A percentile compares a stretch with the other conserved stretches of the same genome.
phyloP scores from a whole-genome alignment of 305 asterid genomes.

The Stenogyne calaminthoides region DNA sequence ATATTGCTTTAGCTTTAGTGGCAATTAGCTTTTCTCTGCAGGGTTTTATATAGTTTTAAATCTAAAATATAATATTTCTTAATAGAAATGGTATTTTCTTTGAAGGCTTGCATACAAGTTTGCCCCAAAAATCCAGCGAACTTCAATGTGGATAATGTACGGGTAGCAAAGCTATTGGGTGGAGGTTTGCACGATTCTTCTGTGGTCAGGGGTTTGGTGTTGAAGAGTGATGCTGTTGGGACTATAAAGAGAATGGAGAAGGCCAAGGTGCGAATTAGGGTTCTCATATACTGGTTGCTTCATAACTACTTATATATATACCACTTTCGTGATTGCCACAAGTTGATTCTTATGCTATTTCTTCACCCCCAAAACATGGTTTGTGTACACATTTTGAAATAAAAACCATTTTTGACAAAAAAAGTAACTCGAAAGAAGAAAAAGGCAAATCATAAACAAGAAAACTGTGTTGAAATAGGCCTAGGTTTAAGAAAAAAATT shows the following conservation, averaged over 20 bases:
- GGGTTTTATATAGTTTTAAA: constrained; percentile 35
- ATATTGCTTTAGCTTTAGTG: constrained; percentile 5
- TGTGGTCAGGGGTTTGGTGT: constrained; percentile 80
- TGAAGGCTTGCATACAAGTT: constrained; percentile 93
- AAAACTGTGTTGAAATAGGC: too few species aligned
- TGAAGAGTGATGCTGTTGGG: constrained; percentile 86
- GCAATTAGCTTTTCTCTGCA: constrained; percentile 28
- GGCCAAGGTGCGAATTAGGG: constrained; percentile 66
- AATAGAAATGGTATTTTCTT: constrained; percentile 19
- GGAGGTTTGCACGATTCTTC: constrained; percentile 78
- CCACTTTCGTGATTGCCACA: not conserved
- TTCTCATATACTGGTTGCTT: constrained; percentile 14
- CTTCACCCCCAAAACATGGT: too few species aligned
- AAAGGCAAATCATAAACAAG: too few species aligned
- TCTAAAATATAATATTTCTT: constrained; percentile 4
- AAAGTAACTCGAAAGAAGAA: too few species aligned
- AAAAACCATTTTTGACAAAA: too few species aligned
- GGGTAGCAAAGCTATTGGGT: constrained; percentile 92
- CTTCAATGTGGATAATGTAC: constrained; percentile 94
- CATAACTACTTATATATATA: not conserved
- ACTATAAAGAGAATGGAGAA: constrained; percentile 80
- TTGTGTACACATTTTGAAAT: too few species aligned
- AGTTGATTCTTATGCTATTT: not conserved
- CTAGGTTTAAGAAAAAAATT: too few species aligned
- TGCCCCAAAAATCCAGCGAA: constrained; percentile 91